Base-by-base conservation (phyloP, 2,329 filamentous ascomycete species). In the Cladorrhinum sp. region DNA sequence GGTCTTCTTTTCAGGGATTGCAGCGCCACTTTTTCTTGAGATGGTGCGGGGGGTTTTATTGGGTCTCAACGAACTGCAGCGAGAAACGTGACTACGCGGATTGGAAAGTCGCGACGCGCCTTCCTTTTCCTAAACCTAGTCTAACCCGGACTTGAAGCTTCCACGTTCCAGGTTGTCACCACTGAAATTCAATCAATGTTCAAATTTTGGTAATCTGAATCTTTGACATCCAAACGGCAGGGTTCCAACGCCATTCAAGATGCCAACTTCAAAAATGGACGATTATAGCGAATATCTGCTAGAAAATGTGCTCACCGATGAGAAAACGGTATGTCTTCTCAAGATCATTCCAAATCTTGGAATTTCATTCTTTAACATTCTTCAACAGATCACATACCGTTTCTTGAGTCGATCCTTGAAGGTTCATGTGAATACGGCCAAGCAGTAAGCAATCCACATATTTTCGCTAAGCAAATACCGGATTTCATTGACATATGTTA, bases 341-440 rank as follows among this genome's bases (percentile, higher is more conserved):
- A 27, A 60, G 61, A 16, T 4, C 18, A 53, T 52, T 16, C 18
- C 18, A 24, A n/a, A 12, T 1, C 5, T 55, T 32, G 27, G 32
- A 18, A n/a, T n/a, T n/a, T 20, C 23, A 7, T 32, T 53, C 24
- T 32, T 29, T 23, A 49, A 24, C 36, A 18, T 20, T 25, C 24
- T 25, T 25, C 38, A 32, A 12, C 69, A 96, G 92, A 82, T 96
- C 69, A 96, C 91, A 55, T 98, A 97, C 78, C 88, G 92, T 55
- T 80, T 89, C 53, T 77, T 99, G 63, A 95, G 92, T 75, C 85
- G 93, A 69, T 89, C 88, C 41, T 76, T 97, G 57, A 89, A 92
- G 69, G 83, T 96, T 50, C 90, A 97, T 73, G 88, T 90, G 73
- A 95, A 96, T 71, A 80, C 84, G 49, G 95, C 95, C 12, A 99